Conservation (phyloP, 768 basidiomycete genomes). For the Rhizopogon sp. region DNA sequence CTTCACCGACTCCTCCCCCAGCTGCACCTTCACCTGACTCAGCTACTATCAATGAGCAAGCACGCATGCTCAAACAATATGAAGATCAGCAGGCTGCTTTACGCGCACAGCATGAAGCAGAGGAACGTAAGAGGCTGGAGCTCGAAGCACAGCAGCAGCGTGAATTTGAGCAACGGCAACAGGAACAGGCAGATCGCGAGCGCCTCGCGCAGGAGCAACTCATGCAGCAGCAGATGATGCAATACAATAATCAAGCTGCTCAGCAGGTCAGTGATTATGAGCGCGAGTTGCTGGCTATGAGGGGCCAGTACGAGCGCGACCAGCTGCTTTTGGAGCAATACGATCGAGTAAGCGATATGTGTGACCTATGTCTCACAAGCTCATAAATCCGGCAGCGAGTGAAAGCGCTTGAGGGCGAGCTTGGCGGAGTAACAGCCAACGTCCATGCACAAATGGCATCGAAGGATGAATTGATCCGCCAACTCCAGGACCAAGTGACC, state of each 20-base stretch:
- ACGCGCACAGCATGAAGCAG: slow-evolving; percentile 73
- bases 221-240: slow-evolving; percentile 75
- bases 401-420: slow-evolving; percentile 90
- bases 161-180: slow-evolving; percentile 89
- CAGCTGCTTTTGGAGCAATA: slow-evolving; percentile 98
- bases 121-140: slow-evolving; percentile 77
- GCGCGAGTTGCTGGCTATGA: slow-evolving; percentile 84
- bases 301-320: slow-evolving; percentile 96
- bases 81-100: slow-evolving; percentile 92
- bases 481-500: slow-evolving; percentile 93
- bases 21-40: slow-evolving; percentile 65
- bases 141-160: slow-evolving; percentile 72
- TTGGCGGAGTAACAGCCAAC: slow-evolving; percentile 68
- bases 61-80: slow-evolving; percentile 91
- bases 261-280: slow-evolving; percentile 81
- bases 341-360: slow-evolving; percentile 60
- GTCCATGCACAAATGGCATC: slow-evolving; percentile 81
- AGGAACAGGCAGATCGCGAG: slow-evolving; percentile 83
- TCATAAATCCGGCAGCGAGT: slow-evolving; percentile 59
- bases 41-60: slow-evolving; percentile 82
- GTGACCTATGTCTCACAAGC: background rate
- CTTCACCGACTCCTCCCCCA: slow-evolving; percentile 62
- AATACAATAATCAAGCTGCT: slow-evolving; percentile 71
- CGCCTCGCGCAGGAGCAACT: slow-evolving; percentile 86
- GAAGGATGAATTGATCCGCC: slow-evolving; percentile 94